These are phyloP conservation scores for Helianthus tuberosus DNA, from an alignment of 129 eudicot species.

Conservation along the genomic window DNA sequence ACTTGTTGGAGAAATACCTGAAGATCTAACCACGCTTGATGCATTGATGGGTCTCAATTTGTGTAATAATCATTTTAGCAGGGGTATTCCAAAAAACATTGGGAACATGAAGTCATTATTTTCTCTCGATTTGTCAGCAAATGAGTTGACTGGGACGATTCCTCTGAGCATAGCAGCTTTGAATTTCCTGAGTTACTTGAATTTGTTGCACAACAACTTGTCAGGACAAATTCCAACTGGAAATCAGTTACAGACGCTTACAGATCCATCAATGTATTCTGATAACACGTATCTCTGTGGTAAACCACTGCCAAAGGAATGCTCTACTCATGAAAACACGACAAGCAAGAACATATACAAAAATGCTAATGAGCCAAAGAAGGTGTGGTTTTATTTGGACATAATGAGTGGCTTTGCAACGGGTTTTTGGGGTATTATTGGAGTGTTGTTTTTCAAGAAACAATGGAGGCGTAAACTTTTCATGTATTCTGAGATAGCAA, in stretches of 20 bases:
- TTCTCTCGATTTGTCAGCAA: constrained; percentile 32
- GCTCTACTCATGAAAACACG: constrained; percentile 15
- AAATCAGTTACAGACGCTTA: constrained; percentile 35
- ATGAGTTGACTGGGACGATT: constrained; percentile 12
- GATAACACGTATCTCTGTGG: constrained; percentile 39
- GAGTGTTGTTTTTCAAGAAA: constrained; percentile 28
- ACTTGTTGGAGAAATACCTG: constrained; percentile 27
- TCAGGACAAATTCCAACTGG: constrained; percentile 36
- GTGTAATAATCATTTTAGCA: constrained; percentile 23
- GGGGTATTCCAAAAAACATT: constrained; percentile 30
- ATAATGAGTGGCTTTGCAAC: constrained; percentile 31
- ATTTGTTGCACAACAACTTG: constrained; percentile 33
- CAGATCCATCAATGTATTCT: constrained; percentile 20
- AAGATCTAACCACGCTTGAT: constrained; percentile 1
- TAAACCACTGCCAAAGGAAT: constrained; percentile 26
- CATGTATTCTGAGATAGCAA: not conserved
- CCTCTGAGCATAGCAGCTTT: constrained; percentile 28
- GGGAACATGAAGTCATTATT: constrained; percentile 19
- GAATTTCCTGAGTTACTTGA: constrained; percentile 19
- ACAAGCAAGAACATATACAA: not conserved
- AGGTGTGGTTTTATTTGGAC: constrained; percentile 24
- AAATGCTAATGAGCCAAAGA: not conserved
- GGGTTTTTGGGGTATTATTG: constrained; percentile 31
- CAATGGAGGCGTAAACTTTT: constrained; percentile 29
- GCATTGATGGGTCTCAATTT: constrained; percentile 27